A percentile compares a stretch with the other conserved stretches of the same genome.
These are phyloP conservation scores for Apiotrichum akiyoshidainum DNA, from an alignment of 1,284 basidiomycete genomes.

Conservation along the genomic window DNA sequence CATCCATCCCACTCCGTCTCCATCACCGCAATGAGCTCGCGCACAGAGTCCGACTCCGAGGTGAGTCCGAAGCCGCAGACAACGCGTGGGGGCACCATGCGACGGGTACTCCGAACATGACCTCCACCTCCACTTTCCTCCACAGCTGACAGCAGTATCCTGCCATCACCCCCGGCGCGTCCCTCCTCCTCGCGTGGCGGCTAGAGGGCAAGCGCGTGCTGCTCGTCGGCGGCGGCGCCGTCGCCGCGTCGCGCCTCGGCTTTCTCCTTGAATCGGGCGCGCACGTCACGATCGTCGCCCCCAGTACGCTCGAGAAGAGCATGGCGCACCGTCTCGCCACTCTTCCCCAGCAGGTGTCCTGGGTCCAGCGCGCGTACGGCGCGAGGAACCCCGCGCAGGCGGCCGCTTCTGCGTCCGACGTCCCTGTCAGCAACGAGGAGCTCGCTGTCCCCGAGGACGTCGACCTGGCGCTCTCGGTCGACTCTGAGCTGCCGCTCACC, in stretches of 20 bases:
- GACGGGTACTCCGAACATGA: neutral
- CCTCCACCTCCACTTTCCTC: neutral
- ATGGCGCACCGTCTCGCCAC: conserved; percentile 50
- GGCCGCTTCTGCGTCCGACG: conserved; percentile 1
- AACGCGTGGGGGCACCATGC: too few relatives aligned
- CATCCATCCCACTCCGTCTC: too few relatives aligned
- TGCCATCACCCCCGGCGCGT: conserved; percentile 43
- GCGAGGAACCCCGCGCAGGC: conserved; percentile 19
- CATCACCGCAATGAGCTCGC: too few relatives aligned
- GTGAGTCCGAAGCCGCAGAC: too few relatives aligned
- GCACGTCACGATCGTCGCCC: conserved; percentile 52
- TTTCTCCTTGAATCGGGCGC: conserved; percentile 52
- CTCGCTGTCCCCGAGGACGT: conserved; percentile 48
- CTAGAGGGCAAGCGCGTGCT: conserved; percentile 54
- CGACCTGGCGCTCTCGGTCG: conserved; percentile 5
- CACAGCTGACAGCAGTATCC: conserved; percentile 20
- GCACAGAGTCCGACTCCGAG: too few relatives aligned
- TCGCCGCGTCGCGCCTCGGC: conserved; percentile 56
- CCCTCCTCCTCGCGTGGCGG: conserved; percentile 56
- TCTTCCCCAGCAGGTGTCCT: conserved; percentile 60
- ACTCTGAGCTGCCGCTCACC: conserved; percentile 40
- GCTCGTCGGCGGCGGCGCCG: conserved; percentile 57
- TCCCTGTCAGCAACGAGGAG: conserved; percentile 25
- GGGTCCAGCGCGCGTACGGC: conserved; percentile 66
- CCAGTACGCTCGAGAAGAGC: conserved; percentile 53